Evolutionary conservation across 345 rosid genomes (phyloP).

Genomic region (Linum usitatissimum): DNA sequence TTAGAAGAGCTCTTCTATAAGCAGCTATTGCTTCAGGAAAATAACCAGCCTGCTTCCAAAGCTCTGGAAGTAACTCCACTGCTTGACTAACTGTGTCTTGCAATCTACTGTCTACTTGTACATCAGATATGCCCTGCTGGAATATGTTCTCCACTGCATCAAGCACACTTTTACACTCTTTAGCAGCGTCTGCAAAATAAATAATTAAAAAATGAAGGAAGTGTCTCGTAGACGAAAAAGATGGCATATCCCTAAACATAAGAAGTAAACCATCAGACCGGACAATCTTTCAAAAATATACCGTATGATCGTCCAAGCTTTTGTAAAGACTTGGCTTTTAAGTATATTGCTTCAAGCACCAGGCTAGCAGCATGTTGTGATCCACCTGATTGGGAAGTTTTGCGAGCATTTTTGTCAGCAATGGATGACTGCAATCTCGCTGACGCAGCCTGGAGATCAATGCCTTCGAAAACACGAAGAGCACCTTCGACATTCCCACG

Average conservation of each 20-base stretch:
- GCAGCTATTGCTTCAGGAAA: constrained; percentile 58
- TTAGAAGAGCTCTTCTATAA: constrained; percentile 75
- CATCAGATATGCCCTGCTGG: constrained; percentile 72
- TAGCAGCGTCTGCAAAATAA: constrained; percentile 62
- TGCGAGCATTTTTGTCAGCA: constrained; percentile 43
- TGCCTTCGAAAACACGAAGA: constrained; percentile 85
- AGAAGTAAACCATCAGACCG: not conserved
- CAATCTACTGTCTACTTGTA: constrained; percentile 59
- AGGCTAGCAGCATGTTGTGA: constrained; percentile 81
- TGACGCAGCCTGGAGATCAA: constrained; percentile 83
- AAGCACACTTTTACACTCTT: constrained; percentile 72
- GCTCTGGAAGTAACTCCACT: constrained; percentile 81
- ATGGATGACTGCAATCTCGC: constrained; percentile 41
- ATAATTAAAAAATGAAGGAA: constrained; percentile 12
- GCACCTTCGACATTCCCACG: constrained; percentile 92
- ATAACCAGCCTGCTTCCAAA: constrained; percentile 67
- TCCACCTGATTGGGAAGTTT: constrained; percentile 31
- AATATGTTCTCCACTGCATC: constrained; percentile 82
- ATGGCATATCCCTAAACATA: not conserved
- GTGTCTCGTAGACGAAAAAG: not conserved
- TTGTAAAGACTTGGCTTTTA: constrained; percentile 89
- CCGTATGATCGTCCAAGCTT: constrained; percentile 74
- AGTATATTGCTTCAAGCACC: constrained; percentile 78
- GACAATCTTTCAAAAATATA: constrained; percentile 17
- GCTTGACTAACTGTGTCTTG: constrained; percentile 81